Evolutionary conservation across 441 rosid species (phyloP).

Genomic region (Lagerstroemia fauriei): DNA sequence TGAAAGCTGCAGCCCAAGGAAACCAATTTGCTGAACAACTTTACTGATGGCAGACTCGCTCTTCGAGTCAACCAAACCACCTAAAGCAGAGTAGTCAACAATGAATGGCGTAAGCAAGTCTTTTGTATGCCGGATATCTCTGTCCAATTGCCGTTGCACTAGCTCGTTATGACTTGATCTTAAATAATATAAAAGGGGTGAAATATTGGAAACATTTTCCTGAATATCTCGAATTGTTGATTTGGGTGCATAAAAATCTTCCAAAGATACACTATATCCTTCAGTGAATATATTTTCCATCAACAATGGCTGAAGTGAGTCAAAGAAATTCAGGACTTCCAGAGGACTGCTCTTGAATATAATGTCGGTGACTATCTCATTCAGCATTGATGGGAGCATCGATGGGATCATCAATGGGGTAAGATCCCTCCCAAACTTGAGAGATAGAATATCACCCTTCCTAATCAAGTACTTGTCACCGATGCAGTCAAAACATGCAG

Average conservation of each 20-base stretch:
- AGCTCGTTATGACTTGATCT: slow-evolving; percentile 61
- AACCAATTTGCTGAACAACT: slow-evolving; percentile 74
- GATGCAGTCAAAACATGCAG: slow-evolving; percentile 54
- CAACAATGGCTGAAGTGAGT: slow-evolving; percentile 74
- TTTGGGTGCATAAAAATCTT: slow-evolving; percentile 64
- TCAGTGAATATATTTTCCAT: slow-evolving; percentile 67
- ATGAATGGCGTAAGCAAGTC: slow-evolving; percentile 55
- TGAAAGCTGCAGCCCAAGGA: slow-evolving; percentile 74
- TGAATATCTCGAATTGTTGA: slow-evolving; percentile 37
- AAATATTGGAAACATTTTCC: slow-evolving; percentile 38
- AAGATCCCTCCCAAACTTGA: slow-evolving; percentile 49
- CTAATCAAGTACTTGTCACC: slow-evolving; percentile 58
- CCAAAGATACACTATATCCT: slow-evolving; percentile 72
- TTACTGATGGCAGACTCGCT: slow-evolving; percentile 71
- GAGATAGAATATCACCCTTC: slow-evolving; percentile 52
- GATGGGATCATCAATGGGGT: slow-evolving; percentile 31
- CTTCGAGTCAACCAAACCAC: slow-evolving; percentile 68
- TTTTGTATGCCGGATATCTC: slow-evolving; percentile 56
- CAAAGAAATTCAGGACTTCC: slow-evolving; percentile 64
- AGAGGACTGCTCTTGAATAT: slow-evolving; percentile 73
- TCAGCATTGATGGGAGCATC: slow-evolving; percentile 47
- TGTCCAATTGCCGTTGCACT: slow-evolving; percentile 70
- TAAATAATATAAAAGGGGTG: slow-evolving; percentile 56
- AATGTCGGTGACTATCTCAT: slow-evolving; percentile 59
- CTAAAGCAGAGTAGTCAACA: slow-evolving; percentile 57